Evolutionary conservation across 1,284 basidiomycete species (phyloP).

Genomic region (Apiotrichum sp.): DNA sequence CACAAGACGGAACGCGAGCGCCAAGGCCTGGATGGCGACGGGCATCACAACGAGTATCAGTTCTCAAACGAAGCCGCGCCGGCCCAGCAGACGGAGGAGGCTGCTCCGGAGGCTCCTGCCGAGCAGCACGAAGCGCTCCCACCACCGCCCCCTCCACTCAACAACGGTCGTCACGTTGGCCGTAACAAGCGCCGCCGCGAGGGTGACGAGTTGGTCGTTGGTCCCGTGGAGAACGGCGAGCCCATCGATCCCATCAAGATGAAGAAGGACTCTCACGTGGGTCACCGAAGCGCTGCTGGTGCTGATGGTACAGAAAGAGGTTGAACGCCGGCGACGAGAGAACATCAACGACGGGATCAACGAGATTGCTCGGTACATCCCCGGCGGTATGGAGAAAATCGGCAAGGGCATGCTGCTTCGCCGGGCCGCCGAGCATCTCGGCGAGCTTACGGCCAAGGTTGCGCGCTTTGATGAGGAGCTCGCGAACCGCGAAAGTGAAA

Average conservation of each 20-base stretch:
- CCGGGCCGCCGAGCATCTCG: constrained; percentile 31
- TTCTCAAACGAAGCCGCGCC: background rate
- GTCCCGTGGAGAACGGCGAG: constrained; percentile 23
- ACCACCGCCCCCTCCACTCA: background rate
- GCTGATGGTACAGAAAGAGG: constrained; percentile 71
- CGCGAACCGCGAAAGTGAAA: constrained; percentile 21
- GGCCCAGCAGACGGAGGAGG: background rate
- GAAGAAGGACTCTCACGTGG: constrained; percentile 44
- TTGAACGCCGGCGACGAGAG: constrained; percentile 83
- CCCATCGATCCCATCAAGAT: constrained; percentile 26
- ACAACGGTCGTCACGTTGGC: constrained; percentile 2
- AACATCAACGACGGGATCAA: constrained; percentile 96
- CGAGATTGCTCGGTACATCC: constrained; percentile 80
- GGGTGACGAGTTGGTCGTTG: constrained; percentile 17
- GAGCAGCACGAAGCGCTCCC: background rate
- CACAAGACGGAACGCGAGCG: constrained; percentile 8
- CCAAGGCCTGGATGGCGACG: background rate
- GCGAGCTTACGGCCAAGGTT: constrained; percentile 21
- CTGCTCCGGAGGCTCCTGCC: background rate
- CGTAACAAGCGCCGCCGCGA: constrained; percentile 19
- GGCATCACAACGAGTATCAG: constrained; percentile 1
- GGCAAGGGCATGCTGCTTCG: constrained; percentile 37
- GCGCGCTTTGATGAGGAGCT: constrained; percentile 21
- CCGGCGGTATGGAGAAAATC: constrained; percentile 54
- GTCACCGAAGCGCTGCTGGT: constrained; percentile 8